Evolutionary conservation across 108 stramenopile genomes (phyloP).

Genomic region (Nitzschia putrida): DNA sequence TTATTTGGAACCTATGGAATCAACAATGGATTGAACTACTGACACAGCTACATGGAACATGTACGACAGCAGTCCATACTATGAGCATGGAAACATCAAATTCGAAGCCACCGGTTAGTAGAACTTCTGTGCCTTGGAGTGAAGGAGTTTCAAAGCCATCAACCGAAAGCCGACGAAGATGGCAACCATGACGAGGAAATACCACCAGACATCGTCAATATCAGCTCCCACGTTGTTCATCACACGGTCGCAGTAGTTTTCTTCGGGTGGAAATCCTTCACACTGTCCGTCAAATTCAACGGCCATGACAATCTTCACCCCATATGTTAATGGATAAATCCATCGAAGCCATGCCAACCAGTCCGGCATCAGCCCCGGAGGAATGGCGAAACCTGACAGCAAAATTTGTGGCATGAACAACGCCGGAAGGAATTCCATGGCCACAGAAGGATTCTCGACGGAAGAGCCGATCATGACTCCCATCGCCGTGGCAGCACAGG

Average conservation of each 20-base stretch:
- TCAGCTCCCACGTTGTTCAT: constrained; percentile 43
- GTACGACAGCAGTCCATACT: too few species aligned
- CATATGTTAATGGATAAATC: constrained; percentile 69
- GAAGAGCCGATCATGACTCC: constrained; percentile 58
- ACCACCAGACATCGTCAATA: constrained; percentile 49
- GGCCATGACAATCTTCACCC: constrained; percentile 45
- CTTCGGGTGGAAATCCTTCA: constrained; percentile 25
- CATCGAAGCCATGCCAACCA: constrained; percentile 79
- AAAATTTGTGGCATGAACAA: constrained; percentile 80
- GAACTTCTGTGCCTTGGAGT: constrained; percentile 71
- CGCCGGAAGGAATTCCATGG: constrained; percentile 58
- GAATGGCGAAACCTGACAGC: constrained; percentile 69
- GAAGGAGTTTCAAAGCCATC: constrained; percentile 52
- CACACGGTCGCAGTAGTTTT: constrained; percentile 46
- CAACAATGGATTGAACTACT: too few species aligned
- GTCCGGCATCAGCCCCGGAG: constrained; percentile 24
- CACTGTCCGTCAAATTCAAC: constrained; percentile 59
- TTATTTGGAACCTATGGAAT: too few species aligned
- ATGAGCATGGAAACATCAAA: too few species aligned
- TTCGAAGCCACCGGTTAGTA: too few species aligned
- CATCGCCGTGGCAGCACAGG: constrained; percentile 48
- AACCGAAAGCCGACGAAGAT: constrained; percentile 67
- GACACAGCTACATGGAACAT: too few species aligned
- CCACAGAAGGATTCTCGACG: constrained; percentile 59
- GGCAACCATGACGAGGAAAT: constrained; percentile 57